Base-by-base conservation (phyloP, 164 flowering plant species). In the Sedum album region DNA sequence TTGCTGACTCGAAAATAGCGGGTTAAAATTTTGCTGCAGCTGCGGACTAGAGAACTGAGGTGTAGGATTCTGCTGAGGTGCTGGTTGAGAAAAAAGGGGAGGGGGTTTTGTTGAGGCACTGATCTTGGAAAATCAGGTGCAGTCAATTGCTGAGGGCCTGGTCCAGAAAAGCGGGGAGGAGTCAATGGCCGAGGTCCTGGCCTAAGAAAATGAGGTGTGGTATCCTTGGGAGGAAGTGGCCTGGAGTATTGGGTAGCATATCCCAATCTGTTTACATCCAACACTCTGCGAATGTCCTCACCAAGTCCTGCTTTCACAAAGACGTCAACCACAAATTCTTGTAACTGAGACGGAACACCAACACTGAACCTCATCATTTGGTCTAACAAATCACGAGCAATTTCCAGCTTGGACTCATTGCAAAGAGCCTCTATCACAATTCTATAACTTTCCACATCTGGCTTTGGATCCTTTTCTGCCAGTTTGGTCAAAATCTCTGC, bases 261-360 rank as follows among this genome's bases (percentile, higher is more conserved):
- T 49, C 55, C 55, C 21, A 49, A n/a, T 49, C 21, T 49, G 55
- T 49, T 49, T 21, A 18, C 25, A 21, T 49, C 55, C 55, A 49
- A 20, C 55, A 49, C 25, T 49, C 55, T 18, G 23, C 10, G 55
- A 49, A 18, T 49, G 23, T 49, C 55, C 55, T 49, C 55, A 49
- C 55, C 55, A 49, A 49, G 55, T 49, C 55, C 21, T 49, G 55
- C 55, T 49, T 49, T 49, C 55, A 18, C 55, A 49, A 49, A 49
- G 23, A 21, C 55, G 5, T 49, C 55, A 18, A 49, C 55, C 23
- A 10, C 55, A 49, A 49, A 49, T 49, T 49, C 55, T 18, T 49
- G 55, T 23, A 49, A 49, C 55, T 49, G 55, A n/a, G 55, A 21
- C 2, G 55, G 25, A 49, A 49, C 55, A n/a, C 55, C 25, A 5